A percentile compares a stretch with the other conserved stretches of the same genome.
Evolutionary conservation across 2,329 filamentous ascomycete genomes (phyloP).

Genomic region (Fusarium sp.): DNA sequence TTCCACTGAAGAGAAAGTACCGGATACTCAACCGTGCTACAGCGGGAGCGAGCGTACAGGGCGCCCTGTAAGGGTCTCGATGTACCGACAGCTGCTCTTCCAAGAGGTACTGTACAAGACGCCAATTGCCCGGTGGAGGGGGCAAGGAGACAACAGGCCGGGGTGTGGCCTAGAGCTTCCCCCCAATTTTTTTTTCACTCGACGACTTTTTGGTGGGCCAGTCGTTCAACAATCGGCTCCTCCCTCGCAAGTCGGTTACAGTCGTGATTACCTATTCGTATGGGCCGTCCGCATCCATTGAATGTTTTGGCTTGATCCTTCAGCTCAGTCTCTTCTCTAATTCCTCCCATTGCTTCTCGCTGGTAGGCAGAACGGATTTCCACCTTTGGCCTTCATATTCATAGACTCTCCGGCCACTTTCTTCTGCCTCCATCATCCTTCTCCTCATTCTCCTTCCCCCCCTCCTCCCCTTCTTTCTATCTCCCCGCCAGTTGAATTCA

Average conservation of each 20-base stretch:
- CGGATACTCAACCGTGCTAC: conserved; percentile 39
- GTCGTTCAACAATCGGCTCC: conserved; percentile 52
- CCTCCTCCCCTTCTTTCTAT: conserved; percentile 27
- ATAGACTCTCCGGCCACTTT: conserved; percentile 39
- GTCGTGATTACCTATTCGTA: conserved; percentile 47
- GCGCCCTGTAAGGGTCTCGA: conserved; percentile 30
- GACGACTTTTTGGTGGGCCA: conserved; percentile 51
- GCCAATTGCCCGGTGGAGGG: conserved; percentile 27
- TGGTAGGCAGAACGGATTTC: conserved; percentile 44
- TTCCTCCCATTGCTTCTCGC: conserved; percentile 42
- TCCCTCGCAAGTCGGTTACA: conserved; percentile 45
- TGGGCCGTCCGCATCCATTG: conserved; percentile 33
- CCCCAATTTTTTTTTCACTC: conserved; percentile 51
- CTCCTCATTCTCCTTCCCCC: conserved; percentile 22
- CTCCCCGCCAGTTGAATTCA: conserved; percentile 45
- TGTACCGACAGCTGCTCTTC: conserved; percentile 37
- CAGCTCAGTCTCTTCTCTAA: conserved; percentile 41
- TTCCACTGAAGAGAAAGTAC: conserved; percentile 40
- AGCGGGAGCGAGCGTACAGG: conserved; percentile 26
- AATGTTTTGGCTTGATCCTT: conserved; percentile 27
- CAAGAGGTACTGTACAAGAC: conserved; percentile 22
- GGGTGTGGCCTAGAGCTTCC: conserved; percentile 45
- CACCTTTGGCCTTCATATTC: conserved; percentile 44
- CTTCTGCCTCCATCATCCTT: conserved; percentile 43
- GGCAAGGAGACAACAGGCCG: conserved; percentile 29